Base-by-base conservation (phyloP, 108 stramenopile genomes). In the Thalassiosira profunda region DNA sequence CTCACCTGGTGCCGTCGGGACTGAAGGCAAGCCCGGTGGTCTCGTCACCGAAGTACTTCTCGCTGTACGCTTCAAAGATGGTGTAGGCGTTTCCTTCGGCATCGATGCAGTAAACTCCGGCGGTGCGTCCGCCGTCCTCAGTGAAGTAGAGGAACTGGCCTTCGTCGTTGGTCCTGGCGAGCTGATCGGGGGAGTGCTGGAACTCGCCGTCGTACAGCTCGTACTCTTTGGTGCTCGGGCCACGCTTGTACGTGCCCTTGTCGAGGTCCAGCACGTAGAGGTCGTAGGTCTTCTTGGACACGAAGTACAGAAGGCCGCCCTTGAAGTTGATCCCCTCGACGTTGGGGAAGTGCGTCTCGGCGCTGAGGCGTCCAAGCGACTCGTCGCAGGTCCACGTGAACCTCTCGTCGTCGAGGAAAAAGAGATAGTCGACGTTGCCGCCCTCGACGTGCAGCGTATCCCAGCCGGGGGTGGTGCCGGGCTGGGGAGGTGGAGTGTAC, bases 1-100 rank as follows among this genome's bases (percentile, higher is more conserved):
- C 49, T 37, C 49, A 33, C 33, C 30, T 64, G 45, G 53, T 73
- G 18, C 75, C 72, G 62, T 86, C 70, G 1, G 83, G 83, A 41
- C 72, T 79, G 34, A 89, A 84, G 9, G 88, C 79, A 18, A 89
- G 28, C 1, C 88, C 88, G 28, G 83, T 79, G 10, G 85, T 89
- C 47, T 89, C 88, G 41, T 42, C 40, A 4, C 70, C 70, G 2
- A 34, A 45, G 36, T 38, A 49, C 7, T 15, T 21, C n/a, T 51
- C 63, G 35, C 30, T 51, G 6, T 59, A 28, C 15, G 28, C 69
- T 49, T 61, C 30, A 37, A 72, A 51, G 33, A 83, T 67, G 12
- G 76, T 79, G 37, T 51, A 68, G 44, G 52, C 75, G 2, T 46
- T 17, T n/a, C 75, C 83, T 17, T 35, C 31, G 18, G 23, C 25